Evolutionary conservation across 257 asterid species (phyloP).

Genomic region (Cordia subcordata): DNA sequence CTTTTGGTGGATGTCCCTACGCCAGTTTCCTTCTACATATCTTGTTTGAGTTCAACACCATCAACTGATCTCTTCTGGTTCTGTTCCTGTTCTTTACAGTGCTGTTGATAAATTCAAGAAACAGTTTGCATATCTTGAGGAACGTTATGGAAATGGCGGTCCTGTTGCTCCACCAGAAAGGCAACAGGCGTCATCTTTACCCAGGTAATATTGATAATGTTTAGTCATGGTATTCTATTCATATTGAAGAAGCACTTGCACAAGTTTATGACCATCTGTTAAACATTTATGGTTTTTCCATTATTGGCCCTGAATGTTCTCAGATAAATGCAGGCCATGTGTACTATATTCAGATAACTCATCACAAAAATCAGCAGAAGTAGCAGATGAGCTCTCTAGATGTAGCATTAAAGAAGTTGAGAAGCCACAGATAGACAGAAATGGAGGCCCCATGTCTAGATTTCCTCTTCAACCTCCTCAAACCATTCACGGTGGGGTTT

Average conservation of each 20-base stretch:
- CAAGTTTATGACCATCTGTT: neutral
- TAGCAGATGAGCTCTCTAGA: constrained; percentile 62
- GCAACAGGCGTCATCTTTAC: constrained; percentile 92
- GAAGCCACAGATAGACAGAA: constrained; percentile 45
- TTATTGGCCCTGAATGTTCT: constrained; percentile 1
- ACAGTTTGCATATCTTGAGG: constrained; percentile 93
- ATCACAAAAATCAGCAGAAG: constrained; percentile 37
- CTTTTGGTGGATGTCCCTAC: no score
- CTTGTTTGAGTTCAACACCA: no score
- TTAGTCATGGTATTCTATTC: neutral
- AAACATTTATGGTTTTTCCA: neutral
- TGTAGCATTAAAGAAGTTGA: constrained; percentile 71
- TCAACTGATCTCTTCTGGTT: neutral
- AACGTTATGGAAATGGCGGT: constrained; percentile 70
- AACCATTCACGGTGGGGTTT: constrained; percentile 58
- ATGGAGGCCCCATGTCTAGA: constrained; percentile 48
- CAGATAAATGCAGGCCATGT: constrained; percentile 47
- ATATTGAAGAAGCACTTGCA: neutral
- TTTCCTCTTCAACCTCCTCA: constrained; percentile 81
- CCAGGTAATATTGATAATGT: constrained; percentile 44
- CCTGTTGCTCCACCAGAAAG: constrained; percentile 83
- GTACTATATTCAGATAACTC: constrained; percentile 65
- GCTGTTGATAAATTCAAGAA: constrained; percentile 97
- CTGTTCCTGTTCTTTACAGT: constrained; percentile 30
- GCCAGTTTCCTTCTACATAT: no score